These are phyloP conservation scores for Cryptomeria japonica DNA, from an alignment of 75 land plant species.

Conservation along the genomic window DNA sequence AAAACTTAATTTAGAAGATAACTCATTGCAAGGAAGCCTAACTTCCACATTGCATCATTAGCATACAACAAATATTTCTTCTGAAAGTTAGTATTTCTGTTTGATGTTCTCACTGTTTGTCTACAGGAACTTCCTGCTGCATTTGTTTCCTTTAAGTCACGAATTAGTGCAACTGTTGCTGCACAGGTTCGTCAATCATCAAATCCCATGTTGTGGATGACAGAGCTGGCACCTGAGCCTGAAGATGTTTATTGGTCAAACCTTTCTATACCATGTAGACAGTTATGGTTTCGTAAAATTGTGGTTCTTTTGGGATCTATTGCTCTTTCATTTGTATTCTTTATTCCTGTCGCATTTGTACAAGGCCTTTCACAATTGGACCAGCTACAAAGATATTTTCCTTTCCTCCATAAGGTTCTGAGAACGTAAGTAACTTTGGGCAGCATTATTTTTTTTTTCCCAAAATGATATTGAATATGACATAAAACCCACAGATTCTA, in stretches of 20 bases:
- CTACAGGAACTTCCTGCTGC: conserved; percentile 81
- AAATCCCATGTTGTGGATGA: conserved; percentile 91
- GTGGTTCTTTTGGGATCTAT: conserved; percentile 44
- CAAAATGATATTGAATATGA: not conserved
- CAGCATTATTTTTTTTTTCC: not conserved
- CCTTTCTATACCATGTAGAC: conserved; percentile 63
- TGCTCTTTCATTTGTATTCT: conserved; percentile 57
- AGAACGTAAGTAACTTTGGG: conserved; percentile 57
- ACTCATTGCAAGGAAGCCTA: not conserved
- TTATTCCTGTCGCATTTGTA: conserved; percentile 72
- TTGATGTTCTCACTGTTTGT: not conserved
- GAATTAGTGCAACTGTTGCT: conserved; percentile 81
- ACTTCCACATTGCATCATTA: not conserved
- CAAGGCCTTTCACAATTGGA: conserved; percentile 75
- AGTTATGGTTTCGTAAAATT: conserved; percentile 69
- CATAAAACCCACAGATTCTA: not conserved
- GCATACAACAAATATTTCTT: not conserved
- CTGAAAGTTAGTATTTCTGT: not conserved
- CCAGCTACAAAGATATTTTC: conserved; percentile 50
- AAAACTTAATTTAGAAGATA: not conserved
- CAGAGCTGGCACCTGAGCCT: conserved; percentile 93
- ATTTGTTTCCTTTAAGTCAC: conserved; percentile 89
- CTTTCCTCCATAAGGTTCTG: conserved; percentile 57
- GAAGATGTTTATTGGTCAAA: conserved; percentile 93
- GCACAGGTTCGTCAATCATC: conserved; percentile 76